Evolutionary conservation across 2,329 filamentous ascomycete species (phyloP).

Genomic region (Diaporthe sp.): DNA sequence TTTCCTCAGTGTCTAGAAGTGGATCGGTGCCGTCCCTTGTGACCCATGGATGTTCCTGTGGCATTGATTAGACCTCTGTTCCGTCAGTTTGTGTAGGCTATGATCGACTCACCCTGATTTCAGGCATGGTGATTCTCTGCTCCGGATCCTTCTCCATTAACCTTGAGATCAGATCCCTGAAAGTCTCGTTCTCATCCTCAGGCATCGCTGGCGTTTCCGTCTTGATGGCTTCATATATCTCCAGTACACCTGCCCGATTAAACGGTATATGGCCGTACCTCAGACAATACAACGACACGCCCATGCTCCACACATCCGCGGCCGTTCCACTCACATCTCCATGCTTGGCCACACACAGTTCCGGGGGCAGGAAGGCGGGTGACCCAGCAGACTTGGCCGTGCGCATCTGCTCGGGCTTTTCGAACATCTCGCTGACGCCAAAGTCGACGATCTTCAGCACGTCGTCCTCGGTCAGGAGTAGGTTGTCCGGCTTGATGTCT

Average conservation of each 20-base stretch:
- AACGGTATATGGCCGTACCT: slow-evolving; percentile 92
- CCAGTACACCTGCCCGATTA: slow-evolving; percentile 81
- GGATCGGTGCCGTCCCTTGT: slow-evolving; percentile 84
- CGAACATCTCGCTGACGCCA: slow-evolving; percentile 99
- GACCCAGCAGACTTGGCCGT: slow-evolving; percentile 95
- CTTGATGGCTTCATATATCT: slow-evolving; percentile 91
- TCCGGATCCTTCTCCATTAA: slow-evolving; percentile 88
- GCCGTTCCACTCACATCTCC: slow-evolving; percentile 90
- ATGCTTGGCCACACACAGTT: slow-evolving; percentile 89
- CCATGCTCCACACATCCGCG: slow-evolving; percentile 99
- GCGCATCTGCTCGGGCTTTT: slow-evolving; percentile 86
- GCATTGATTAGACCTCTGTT: slow-evolving; percentile 43
- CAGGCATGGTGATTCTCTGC: slow-evolving; percentile 85
- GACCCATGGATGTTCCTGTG: slow-evolving; percentile 91
- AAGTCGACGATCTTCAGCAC: slow-evolving; percentile 98
- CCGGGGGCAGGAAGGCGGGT: slow-evolving; percentile 93
- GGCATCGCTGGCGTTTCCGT: slow-evolving; percentile 75
- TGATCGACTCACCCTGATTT: slow-evolving; percentile 77
- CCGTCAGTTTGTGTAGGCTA: slow-evolving; percentile 21
- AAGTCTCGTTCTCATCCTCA: slow-evolving; percentile 73
- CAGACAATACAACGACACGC: slow-evolving; percentile 92
- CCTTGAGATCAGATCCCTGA: slow-evolving; percentile 80
- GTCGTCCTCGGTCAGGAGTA: slow-evolving; percentile 89
- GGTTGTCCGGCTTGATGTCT: slow-evolving; percentile 98
- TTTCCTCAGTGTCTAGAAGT: slow-evolving; percentile 85